Evolutionary conservation across 2,329 filamentous ascomycete genomes (phyloP), one percentile per base, ranked within the genome.

Genomic region (Stachybotrys chlorohalonatus): DNA sequence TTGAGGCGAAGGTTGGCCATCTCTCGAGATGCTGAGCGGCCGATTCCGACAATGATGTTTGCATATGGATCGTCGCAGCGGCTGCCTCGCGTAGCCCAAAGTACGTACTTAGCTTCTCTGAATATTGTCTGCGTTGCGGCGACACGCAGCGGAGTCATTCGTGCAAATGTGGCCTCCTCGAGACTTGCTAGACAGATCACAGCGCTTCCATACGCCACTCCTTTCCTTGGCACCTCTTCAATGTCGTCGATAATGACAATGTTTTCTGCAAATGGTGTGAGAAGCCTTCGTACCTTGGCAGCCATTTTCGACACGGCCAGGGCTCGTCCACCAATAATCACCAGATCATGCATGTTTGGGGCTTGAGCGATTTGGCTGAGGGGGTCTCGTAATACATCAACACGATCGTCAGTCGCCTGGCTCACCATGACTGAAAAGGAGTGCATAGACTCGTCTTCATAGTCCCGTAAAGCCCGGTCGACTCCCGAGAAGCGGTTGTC

Each of bases 91-190:
- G 63, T 63, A 13, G 60, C 60, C 62, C 62, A 65, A 7, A 66
- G 50, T 1, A 66, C 56, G 7, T 55, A 57, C 24, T 54, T 56
- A 7, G 55, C 56, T 5, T 56, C 47, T 0, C 56, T 56, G 45
- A 59, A 59, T 11, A 65, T 24, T 30, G 54, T 32, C 51, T 63
- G 59, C 46, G 64, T 11, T 30, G 54, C 54, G 30, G 58, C 53
- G 55, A 64, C 54, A 1, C 57, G 60, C 6, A 52, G 53, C 66
- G 73, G 49, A 0, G 63, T 56, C 36, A 78, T 63, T 24, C 70
- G 67, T 6, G 64, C 62, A 16, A 70, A 60, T 16, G 71, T 61
- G 7, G 59, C 54, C 36, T 58, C 54, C 11, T 65, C 61, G 7
- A 60, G 54, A 17, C 57, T 55, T 6, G 52, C 16, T 9, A 60